Base-by-base conservation (phyloP, 495 filamentous ascomycete genomes). In the Penicillium nucicola region DNA sequence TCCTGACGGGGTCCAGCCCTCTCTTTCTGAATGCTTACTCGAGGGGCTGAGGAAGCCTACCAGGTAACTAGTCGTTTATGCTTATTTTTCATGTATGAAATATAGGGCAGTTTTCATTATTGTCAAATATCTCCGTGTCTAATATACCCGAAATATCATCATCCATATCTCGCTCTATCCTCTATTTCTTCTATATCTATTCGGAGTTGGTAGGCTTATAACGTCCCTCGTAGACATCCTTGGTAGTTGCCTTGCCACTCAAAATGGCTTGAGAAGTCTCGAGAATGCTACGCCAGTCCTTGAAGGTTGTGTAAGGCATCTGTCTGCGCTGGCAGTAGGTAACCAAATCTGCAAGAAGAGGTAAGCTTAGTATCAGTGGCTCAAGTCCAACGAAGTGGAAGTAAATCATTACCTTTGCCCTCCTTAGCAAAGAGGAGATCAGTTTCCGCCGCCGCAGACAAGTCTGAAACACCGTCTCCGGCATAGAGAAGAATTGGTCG, bases 381-480 rank as follows among this genome's bases (percentile, higher is more conserved):
- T 3, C n/a, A 8, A 45, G n/a, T 38, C 14, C 14, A 5, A 18
- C 25, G n/a, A 5, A 20, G 18, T 11, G 18, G 13, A 31, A 31
- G 18, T 4, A 17, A 19, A 41, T 41, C 8, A 22, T 39, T 80
- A 93, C 90, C 90, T 65, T 88, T 80, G 8, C 89, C 92, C 31
- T 86, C 81, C 77, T 97, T 97, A 42, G 91, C 91, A 64, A 96
- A 96, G 14, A 96, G 69, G 35, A 96, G 66, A 62, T 96, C 88
- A 13, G 91, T 95, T 68, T 96, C 90, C 42, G 83, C 79, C 2
- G 91, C 91, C 9, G 91, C 91, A 25, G 87, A 91, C 36, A 96
- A 72, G 62, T 96, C 91, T 1, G 88, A 92, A 0, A 95, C 88
- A 20, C 91, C 91, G 52, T 96, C 91, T 40, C 91, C 91, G 19